Base-by-base conservation (phyloP, 2,329 filamentous ascomycete species). In the Celoporthe dispersa region DNA sequence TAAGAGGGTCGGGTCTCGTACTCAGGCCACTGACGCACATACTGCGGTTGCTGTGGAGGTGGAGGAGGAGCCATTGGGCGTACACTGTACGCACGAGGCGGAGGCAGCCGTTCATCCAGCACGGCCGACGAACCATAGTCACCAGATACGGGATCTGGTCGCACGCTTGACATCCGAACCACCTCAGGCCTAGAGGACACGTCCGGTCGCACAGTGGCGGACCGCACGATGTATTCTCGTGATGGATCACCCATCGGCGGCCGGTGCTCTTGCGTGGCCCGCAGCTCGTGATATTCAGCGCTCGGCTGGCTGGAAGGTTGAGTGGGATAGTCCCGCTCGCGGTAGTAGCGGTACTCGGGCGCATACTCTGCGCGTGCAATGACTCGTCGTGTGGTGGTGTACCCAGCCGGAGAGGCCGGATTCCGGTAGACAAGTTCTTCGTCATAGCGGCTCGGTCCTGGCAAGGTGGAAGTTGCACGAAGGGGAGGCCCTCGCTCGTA, bases 341-440 rank as follows among this genome's bases (percentile, higher is more conserved):
- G 84, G 71, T 87, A 88, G 37, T 84, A 80, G 71, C 87, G 84
- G 72, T 86, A 85, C 65, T 88, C 85, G 9, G 85, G 76, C 64
- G 84, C 80, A 66, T 84, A 87, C 71, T 92, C 90, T 2, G 89
- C 86, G 71, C 91, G 87, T 14, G 90, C 90, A 31, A 92, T 81
- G 59, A 90, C 84, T 57, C 88, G 84, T 71, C 88, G 82, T 12
- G 85, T 81, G n/a, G 82, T 78, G 61, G 79, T 80, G 76, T 80
- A 76, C 22, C 70, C 85, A 11, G 83, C 76, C 2, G 89, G 87
- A 3, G 90, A 83, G 1, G 84, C 75, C 68, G 84, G 81, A 63
- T 82, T 79, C 73, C 89, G 90, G 5, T 87, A 75, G 35, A 84
- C 74, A 4, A 80, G 80, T 31, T 84, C 83, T 37, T 90, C 87